These are phyloP conservation scores for Aphanomyces stellatus DNA, from an alignment of 352 stramenopile species.

Conservation along the genomic window DNA sequence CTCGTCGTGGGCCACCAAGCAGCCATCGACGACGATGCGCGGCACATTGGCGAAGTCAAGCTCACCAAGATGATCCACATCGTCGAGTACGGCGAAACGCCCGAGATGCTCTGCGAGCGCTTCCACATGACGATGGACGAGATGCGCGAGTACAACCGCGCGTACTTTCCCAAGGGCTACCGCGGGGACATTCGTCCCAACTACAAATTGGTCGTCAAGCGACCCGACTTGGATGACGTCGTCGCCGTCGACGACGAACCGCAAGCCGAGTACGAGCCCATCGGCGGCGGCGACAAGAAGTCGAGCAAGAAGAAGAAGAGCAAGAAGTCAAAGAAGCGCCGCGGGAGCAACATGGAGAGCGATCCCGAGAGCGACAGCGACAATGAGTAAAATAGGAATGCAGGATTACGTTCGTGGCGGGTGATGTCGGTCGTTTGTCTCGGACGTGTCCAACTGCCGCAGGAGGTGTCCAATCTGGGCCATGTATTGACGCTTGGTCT, in stretches of 20 bases:
- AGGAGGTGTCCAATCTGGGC: slow-evolving; percentile 5
- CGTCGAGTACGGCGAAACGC: slow-evolving; percentile 65
- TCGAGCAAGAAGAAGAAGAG: slow-evolving; percentile 11
- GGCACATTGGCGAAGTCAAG: slow-evolving; percentile 69
- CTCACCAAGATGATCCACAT: slow-evolving; percentile 83
- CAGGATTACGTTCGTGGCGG: neutral
- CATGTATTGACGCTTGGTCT: slow-evolving; percentile 12
- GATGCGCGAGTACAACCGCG: slow-evolving; percentile 76
- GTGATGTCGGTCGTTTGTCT: too few species aligned
- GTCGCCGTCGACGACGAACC: neutral
- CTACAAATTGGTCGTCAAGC: slow-evolving; percentile 80
- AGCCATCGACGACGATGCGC: slow-evolving; percentile 37
- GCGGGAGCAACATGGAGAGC: neutral
- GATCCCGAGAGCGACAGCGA: neutral
- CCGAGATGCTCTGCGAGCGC: slow-evolving; percentile 39
- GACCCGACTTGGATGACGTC: slow-evolving; percentile 24
- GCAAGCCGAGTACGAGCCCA: slow-evolving; percentile 27
- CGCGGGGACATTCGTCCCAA: slow-evolving; percentile 62
- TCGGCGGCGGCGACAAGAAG: slow-evolving; percentile 21
- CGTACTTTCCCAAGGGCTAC: slow-evolving; percentile 82
- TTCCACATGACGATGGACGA: slow-evolving; percentile 82
- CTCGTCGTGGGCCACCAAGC: slow-evolving; percentile 71
- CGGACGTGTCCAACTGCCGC: slow-evolving; percentile 8
- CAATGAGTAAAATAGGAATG: neutral
- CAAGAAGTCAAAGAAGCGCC: neutral